Evolutionary conservation across 305 asterid genomes (phyloP), one percentile per base, ranked within the genome.

Genomic region (Fraxinus velutina): DNA sequence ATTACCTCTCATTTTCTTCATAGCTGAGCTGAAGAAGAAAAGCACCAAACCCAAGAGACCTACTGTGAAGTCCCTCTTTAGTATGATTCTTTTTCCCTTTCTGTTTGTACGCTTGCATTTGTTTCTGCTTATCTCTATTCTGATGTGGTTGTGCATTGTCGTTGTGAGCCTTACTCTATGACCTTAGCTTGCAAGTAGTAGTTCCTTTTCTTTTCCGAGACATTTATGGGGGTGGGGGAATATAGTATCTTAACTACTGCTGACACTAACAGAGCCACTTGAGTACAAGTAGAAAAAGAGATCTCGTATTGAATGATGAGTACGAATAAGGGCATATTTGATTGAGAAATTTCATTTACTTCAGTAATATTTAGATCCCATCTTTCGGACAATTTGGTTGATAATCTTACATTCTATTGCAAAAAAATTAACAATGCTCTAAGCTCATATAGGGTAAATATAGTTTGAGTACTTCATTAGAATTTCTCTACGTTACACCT

Each of bases 11-110:
- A 17, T 22, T 77, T 81, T 84, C 34, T 68, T 52, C 27, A 77
- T 92, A 95, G 98, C 97, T 87, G 97, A 92, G 88, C 79, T 95
- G 89, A 93, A 83, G 95, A 95, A 93, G 93, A 94, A 93, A 91
- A 94, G 87, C 90, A 91, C 84, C 82, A 94, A 90, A 84, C 93
- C 97, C 2, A 93, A 91, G 89, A 90, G 98, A 86, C 98, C 98
- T 62, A 95, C 98, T 7, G 95, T 95, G 91, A 95, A 92, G 84
- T 89, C 98, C 29, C 96, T 95, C 83, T 95, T 95, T 91, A 92
- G 98, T 95, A 93, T 4, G 94, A 70, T 77, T 80, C 87, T 80
- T 78, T 75, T 79, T 78, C 80, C 50, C 70, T 79, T 50, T 37
- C 66, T 79, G 76, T 22, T 64, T 27, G 75, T 27, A 68, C 39